These are phyloP conservation scores for Carex scoparia DNA, from an alignment of 176 grass and related monocot genomes.

Conservation along the genomic window DNA sequence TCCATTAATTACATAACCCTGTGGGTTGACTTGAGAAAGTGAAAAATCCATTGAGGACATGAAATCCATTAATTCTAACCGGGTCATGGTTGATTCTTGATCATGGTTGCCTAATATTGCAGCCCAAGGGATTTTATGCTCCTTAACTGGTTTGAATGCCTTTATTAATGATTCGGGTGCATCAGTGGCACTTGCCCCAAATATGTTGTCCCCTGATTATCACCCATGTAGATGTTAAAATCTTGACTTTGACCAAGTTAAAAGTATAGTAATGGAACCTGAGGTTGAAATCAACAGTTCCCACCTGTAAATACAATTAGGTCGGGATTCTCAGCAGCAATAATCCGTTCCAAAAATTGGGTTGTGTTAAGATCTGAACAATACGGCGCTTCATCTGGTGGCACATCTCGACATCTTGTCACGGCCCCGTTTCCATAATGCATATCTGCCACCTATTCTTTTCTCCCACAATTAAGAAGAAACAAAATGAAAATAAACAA, in stretches of 20 bases:
- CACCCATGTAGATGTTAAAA: constrained; percentile 18
- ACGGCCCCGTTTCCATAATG: constrained; percentile 82
- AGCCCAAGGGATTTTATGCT: constrained; percentile 71
- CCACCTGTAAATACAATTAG: constrained; percentile 86
- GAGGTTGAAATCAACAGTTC: background rate
- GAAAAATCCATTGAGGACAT: constrained; percentile 93
- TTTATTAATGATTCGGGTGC: constrained; percentile 85
- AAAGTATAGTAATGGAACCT: background rate
- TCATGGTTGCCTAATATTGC: constrained; percentile 91
- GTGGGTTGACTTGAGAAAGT: constrained; percentile 78
- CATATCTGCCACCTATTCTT: constrained; percentile 82
- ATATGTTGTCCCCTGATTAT: constrained; percentile 89
- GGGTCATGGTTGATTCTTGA: constrained; percentile 88
- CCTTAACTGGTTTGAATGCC: constrained; percentile 60
- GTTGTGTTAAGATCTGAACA: constrained; percentile 96
- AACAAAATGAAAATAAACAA: background rate
- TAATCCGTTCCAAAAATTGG: constrained; percentile 61
- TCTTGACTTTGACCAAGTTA: background rate
- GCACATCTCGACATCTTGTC: constrained; percentile 74
- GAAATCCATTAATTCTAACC: constrained; percentile 75
- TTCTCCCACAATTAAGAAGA: background rate
- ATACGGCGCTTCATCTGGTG: constrained; percentile 36
- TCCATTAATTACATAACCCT: constrained; percentile 66
- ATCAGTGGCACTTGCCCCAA: constrained; percentile 79
- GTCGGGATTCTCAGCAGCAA: constrained; percentile 71